Evolutionary conservation across 129 eudicot species (phyloP), one percentile per base, ranked within the genome.

Genomic region (Cynara cardunculus): DNA sequence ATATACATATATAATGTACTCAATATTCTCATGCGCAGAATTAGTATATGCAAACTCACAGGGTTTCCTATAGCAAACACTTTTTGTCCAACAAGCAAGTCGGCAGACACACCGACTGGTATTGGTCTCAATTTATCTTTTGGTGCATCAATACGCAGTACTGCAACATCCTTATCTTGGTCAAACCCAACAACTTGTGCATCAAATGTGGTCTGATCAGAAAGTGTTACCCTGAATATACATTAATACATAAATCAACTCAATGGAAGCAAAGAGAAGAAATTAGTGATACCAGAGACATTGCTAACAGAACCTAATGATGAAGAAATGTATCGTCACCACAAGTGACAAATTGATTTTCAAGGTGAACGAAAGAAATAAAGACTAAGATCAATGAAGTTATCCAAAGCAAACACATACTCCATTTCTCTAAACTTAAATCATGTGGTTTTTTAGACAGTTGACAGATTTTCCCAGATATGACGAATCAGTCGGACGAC

Each of bases 81-180:
- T 92, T 94, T 94, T 88, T 94, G 99, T 67, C 99, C 97, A 82
- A 94, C 98, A 84, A 94, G 96, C 88, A 94, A 89, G 79, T 94
- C 97, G 5, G 97, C 91, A 69, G 97, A 94, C 39, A 90, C 89
- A 18, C 99, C 99, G 67, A 94, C 85, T 11, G 99, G 97, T 77
- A 92, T 87, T 61, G 99, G 99, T 86, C 97, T 87, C 88, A 94
- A 74, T 87, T 92, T 92, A 71, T 86, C 97, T 83, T 89, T 84
- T 19, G 98, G 94, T 18, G 91, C 93, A 65, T 89, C 93, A 16
- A 89, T 87, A 31, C 82, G 78, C 83, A 93, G 72, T 70, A 94
- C 97, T 16, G 99, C 99, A 70, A 92, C 97, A 82, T 94, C 99
- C 80, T 94, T 94, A 82, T 94, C 99, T 87, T 90, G 96, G 89